Evolutionary conservation across 2,329 filamentous ascomycete genomes (phyloP), one percentile per base, ranked within the genome.

Genomic region (Fusarium metavorans): DNA sequence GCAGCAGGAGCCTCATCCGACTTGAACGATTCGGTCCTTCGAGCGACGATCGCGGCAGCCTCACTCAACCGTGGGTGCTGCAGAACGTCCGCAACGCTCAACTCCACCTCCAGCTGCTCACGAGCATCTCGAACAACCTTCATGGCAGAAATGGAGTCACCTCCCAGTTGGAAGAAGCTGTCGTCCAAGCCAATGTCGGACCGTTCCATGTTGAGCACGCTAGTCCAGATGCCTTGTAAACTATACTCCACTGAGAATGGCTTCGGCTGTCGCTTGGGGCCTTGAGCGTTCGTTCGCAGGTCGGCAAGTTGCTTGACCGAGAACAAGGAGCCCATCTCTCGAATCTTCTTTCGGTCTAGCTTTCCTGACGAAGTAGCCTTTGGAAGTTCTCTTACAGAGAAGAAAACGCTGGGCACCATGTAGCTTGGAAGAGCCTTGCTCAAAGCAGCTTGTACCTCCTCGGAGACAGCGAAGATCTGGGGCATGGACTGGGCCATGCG

Each of bases 91-190:
- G 61, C 56, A 7, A 68, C 61, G 30, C 54, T 60, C 27, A 68
- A 85, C 81, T 80, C 67, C 30, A 87, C 73, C 0, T 82, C 83
- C 35, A 83, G 78, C n/a, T 56, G 10, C 20, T 80, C 77, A 35
- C 85, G 78, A 5, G 84, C 83, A 32, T 82, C 81, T n/a, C 84
- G 81, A 2, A 87, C 87, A 6, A 89, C 74, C 66, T 83, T 86
- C 84, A 88, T 89, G 2, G 86, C 86, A 1, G 81, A 71, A 2
- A 88, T 82, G 1, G 87, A 88, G 75, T 88, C 85, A 30, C 87
- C 87, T 13, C 87, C 87, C 30, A 68, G 1, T 10, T 64, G 66
- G 37, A 68, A 68, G 61, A 0, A 86, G 14, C 61, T 66, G 81
- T 5, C 81, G 80, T 81, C 88, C 86, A 78, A 87, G 87, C 78